Evolutionary conservation across 2,329 filamentous ascomycete genomes (phyloP), one percentile per base, ranked within the genome.

Genomic region (Plenodomus lindquistii): DNA sequence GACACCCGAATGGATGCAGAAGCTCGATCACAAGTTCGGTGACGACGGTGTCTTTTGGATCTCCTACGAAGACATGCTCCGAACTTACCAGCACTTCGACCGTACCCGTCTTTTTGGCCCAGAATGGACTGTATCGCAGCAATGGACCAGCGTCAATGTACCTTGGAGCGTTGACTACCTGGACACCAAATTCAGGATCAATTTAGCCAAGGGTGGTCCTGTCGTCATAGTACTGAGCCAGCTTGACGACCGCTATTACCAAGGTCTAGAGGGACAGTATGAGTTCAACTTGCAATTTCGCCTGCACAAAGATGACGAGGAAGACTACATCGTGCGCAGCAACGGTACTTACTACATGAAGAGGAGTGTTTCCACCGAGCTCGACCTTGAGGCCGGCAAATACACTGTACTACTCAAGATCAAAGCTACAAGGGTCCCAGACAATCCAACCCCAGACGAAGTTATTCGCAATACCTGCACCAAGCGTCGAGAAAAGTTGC

Each of bases 351-450:
- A 81, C 50, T 77, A 77, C 69, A 89, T 91, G 82, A 84, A 79
- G 18, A 85, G 90, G 6, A 89, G 87, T 1, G 86, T 91, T 34
- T 91, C 87, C 42, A 85, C 88, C 1, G 90, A 94, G 67, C 78
- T 94, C 8, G 79, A 86, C 29, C 82, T 95, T 20, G 84, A 89
- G 17, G 81, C 86, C 0, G 90, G 90, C 10, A 84, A 81, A 37
- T 95, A 95, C 71, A 84, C 83, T 6, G 83, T 95, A 4, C 78
- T 90, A 18, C 81, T 93, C 69, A 91, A 89, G 66, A 81, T 94
- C 48, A 85, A 85, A 7, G 88, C 88, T 1, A 80, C 79, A 16
- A 82, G 86, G n/a, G 62, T 73, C 9, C 63, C 70, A 4, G 67
- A 78, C 20, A 73, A 79, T 8, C 71, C 75, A 1, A 77, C 81